Evolutionary conservation across 495 filamentous ascomycete species (phyloP), one percentile per base, ranked within the genome.

Genomic region (Annulohypoxylon moriforme): DNA sequence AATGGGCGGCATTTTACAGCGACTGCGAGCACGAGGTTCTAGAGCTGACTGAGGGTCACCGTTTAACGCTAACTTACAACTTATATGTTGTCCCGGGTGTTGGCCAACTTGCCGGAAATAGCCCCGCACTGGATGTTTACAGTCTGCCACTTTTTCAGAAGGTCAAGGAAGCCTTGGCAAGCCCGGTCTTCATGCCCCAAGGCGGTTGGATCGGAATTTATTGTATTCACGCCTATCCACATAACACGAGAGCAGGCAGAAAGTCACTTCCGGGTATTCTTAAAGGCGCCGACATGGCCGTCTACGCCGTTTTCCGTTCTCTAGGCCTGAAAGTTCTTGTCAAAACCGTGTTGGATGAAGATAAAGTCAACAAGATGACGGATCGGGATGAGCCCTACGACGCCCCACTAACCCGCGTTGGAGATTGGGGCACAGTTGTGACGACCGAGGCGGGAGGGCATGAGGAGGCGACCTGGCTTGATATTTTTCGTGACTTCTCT

Each of bases 91-190:
- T 34, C 4, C 24, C 24, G 0, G 59, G 59, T 9, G 16, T 33
- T 1, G 59, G 59, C 16, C 59, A 49, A 10, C 42, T 62, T 14
- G 24, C 24, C 6, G 59, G 59, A 2, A 20, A 49, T n/a, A 33
- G 27, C n/a, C 40, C 42, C 0, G 59, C 42, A 4, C 27, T 62
- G n/a, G 42, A 62, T 20, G 16, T 49, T n/a, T 13, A 7, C 25
- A 49, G 27, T 22, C 44, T 62, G 44, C 59, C 59, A 5, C 42
- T 62, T n/a, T 62, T 50, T n/a, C 42, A 50, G 25, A 8, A 50
- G 14, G 2, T 62, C 14, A 29, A 34, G 29, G 14, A 33, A 3
- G 25, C 27, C n/a, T 14, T 49, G 16, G 14, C 0, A 33, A 24
- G 11, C 10, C 22, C 3, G 24, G 2, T 4, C 9, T 62, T 62